These are phyloP conservation scores for Schwanniomyces yamadae DNA, from an alignment of 805 yeast species.

Conservation along the genomic window DNA sequence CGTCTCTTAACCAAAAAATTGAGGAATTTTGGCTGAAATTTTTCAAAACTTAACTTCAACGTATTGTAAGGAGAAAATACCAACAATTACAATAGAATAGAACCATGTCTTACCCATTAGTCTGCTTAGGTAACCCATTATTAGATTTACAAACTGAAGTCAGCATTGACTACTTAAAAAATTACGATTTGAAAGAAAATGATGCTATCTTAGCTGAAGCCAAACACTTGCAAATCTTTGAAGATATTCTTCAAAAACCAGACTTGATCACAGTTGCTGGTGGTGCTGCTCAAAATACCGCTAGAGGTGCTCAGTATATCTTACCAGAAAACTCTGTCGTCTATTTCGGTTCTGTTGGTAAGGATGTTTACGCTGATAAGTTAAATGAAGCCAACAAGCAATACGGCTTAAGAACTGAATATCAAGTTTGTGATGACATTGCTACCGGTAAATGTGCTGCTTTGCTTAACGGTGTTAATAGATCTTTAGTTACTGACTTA, in stretches of 20 bases:
- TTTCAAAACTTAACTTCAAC: too few relatives aligned
- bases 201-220: conserved; percentile 91
- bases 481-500: conserved; percentile 93
- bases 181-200: conserved; percentile 82
- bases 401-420: conserved; percentile 86
- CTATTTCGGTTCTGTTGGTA: conserved; percentile 95
- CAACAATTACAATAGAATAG: too few relatives aligned
- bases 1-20: too few relatives aligned
- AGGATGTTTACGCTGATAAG: conserved; percentile 81
- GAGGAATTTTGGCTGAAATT: too few relatives aligned
- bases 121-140: conserved; percentile 91
- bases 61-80: too few relatives aligned
- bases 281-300: conserved; percentile 99
- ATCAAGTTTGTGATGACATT: conserved; percentile 71
- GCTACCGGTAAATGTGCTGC: conserved; percentile 99
- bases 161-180: conserved; percentile 63
- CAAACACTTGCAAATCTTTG: conserved; percentile 81
- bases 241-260: conserved; percentile 64
- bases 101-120: conserved; percentile 61
- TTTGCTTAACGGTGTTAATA: conserved; percentile 78
- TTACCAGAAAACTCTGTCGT: conserved; percentile 80
- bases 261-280: conserved; percentile 84
- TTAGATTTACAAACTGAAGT: conserved; percentile 83
- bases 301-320: conserved; percentile 95
- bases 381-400: conserved; percentile 77